Percentiles rank a stretch among this genome's conserved stretches.
phyloP scores from a whole-genome alignment of 345 rosid species.

The Brassica cretica region DNA sequence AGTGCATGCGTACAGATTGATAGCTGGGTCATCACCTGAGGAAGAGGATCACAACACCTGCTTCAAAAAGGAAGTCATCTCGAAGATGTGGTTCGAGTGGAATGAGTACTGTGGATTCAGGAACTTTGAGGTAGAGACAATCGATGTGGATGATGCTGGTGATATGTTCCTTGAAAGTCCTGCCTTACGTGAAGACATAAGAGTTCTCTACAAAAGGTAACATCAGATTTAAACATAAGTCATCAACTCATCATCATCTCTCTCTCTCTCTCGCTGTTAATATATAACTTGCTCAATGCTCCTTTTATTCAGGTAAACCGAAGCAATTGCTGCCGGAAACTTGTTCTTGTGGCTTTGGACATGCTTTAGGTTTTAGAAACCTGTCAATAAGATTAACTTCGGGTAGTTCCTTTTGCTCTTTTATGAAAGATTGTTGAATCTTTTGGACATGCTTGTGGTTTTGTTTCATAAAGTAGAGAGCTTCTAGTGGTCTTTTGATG shows the following conservation, averaged over 20 bases:
- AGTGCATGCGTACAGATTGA: slow-evolving; percentile 77
- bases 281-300: neutral
- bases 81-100: slow-evolving; percentile 99
- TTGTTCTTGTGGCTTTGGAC: neutral
- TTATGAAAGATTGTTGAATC: neutral
- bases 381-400: neutral
- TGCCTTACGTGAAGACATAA: slow-evolving; percentile 57
- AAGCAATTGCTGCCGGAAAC: neutral
- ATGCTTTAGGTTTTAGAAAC: neutral
- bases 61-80: slow-evolving; percentile 80
- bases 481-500: slow-evolving; percentile 7
- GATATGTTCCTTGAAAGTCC: slow-evolving; percentile 70
- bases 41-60: slow-evolving; percentile 77
- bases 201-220: slow-evolving; percentile 71
- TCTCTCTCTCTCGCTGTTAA: neutral
- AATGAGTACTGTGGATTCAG: slow-evolving; percentile 68
- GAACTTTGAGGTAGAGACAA: slow-evolving; percentile 59
- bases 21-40: slow-evolving; percentile 82
- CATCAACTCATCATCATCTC: neutral
- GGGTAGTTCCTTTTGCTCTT: neutral
- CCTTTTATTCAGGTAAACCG: neutral
- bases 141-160: slow-evolving; percentile 57
- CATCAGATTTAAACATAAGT: slow-evolving; percentile 14
- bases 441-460: slow-evolving; percentile 23
- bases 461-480: neutral